A percentile compares a stretch with the other conserved stretches of the same genome.
phyloP scores from a whole-genome alignment of 176 grass and related monocot species.

The Oryza longistaminata region DNA sequence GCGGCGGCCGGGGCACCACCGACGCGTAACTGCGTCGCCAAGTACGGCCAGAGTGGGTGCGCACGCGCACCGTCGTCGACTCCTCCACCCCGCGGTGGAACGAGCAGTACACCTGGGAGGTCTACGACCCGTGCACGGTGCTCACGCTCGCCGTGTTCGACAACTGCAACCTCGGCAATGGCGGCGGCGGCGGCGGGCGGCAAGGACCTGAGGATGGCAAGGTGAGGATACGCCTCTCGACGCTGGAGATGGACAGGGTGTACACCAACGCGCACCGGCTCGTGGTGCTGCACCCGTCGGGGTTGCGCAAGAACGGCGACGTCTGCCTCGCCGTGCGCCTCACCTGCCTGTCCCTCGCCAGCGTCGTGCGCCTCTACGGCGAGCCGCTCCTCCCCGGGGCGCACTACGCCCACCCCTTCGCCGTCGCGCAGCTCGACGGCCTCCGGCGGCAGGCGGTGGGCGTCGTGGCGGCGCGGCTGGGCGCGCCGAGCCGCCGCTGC shows the following conservation, averaged over 20 bases:
- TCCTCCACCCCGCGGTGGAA: conserved; percentile 70
- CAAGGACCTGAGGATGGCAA: conserved; percentile 66
- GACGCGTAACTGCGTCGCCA: conserved; percentile 86
- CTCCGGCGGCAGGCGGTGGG: conserved; percentile 63
- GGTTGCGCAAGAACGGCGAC: conserved; percentile 72
- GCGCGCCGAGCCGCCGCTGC: conserved; percentile 66
- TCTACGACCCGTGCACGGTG: conserved; percentile 78
- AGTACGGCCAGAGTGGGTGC: conserved; percentile 92
- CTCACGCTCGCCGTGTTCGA: conserved; percentile 82
- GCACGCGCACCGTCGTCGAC: conserved; percentile 63
- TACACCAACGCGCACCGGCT: conserved; percentile 52
- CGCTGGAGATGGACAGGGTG: conserved; percentile 59
- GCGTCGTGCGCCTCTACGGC: conserved; percentile 51
- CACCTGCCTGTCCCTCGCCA: conserved; percentile 58
- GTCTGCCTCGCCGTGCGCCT: conserved; percentile 71
- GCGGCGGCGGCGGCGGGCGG: rapidly evolving
- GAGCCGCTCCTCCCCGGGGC: conserved; percentile 58
- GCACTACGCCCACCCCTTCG: conserved; percentile 65
- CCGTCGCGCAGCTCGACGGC: conserved; percentile 50
- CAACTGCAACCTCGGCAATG: conserved; percentile 49
- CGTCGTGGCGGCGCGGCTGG: conserved; percentile 56
- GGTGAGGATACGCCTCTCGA: conserved; percentile 77
- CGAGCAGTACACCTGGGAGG: conserved; percentile 94
- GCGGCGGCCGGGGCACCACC: conserved; percentile 43
- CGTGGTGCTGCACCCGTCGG: conserved; percentile 53